These are phyloP conservation scores for Backusella morwellensis DNA, from an alignment of 192 early-diverging fungal genomes.

Conservation along the genomic window DNA sequence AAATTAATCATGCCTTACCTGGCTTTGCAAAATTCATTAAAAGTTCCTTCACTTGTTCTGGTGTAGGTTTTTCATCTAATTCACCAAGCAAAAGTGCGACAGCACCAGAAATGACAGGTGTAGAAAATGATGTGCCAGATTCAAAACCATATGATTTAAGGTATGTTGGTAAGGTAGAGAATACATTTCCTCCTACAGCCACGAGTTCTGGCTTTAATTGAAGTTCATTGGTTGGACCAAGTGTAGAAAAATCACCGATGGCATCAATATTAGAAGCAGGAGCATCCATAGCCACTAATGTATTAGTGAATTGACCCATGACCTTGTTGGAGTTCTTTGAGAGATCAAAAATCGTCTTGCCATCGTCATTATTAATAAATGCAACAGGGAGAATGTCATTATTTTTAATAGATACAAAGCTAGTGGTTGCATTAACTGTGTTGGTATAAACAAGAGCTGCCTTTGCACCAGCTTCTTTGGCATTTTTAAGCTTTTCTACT, in stretches of 20 bases:
- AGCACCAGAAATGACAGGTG: conserved; percentile 48
- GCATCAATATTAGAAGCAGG: not conserved
- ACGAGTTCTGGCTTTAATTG: conserved; percentile 51
- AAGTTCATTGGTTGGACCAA: conserved; percentile 72
- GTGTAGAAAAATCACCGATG: conserved; percentile 67
- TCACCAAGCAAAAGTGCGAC: conserved; percentile 41
- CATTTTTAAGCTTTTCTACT: conserved; percentile 52
- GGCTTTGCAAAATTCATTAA: conserved; percentile 32
- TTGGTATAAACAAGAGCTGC: conserved; percentile 63
- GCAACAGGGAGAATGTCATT: conserved; percentile 15
- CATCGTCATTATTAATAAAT: conserved; percentile 16
- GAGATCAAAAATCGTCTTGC: not conserved
- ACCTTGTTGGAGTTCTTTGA: not conserved
- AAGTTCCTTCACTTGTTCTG: conserved; percentile 12
- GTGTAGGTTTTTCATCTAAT: not conserved
- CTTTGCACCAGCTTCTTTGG: conserved; percentile 57
- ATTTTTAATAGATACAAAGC: not conserved
- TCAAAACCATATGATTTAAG: conserved; percentile 38
- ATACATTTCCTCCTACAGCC: conserved; percentile 52
- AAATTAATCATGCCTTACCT: conserved; percentile 10
- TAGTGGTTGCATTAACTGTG: not conserved
- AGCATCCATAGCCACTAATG: conserved; percentile 5
- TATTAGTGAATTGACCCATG: conserved; percentile 15
- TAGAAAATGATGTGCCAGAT: conserved; percentile 58
- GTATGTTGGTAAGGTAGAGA: conserved; percentile 43